A percentile compares a stretch with the other conserved stretches of the same genome.
Evolutionary conservation across 257 asterid species (phyloP).

Genomic region (Pogostemon cablin): DNA sequence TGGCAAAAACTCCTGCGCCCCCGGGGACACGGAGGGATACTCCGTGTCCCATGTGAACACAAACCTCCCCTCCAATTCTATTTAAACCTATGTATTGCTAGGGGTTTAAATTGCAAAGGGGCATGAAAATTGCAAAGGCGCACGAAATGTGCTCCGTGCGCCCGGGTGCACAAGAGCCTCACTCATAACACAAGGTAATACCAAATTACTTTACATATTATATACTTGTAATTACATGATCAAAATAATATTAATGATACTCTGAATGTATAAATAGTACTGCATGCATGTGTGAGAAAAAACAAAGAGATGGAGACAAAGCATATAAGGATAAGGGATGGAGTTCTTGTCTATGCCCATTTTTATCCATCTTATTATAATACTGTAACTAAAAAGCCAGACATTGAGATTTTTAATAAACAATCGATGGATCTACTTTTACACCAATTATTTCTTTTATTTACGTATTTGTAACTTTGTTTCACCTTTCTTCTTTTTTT

Average conservation of each 20-base stretch:
- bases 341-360: conserved; percentile 23
- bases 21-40: no score
- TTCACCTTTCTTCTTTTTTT: background rate
- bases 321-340: background rate
- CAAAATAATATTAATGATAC: background rate
- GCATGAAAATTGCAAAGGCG: no score
- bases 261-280: background rate
- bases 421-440: background rate
- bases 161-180: no score
- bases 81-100: no score
- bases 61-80: no score
- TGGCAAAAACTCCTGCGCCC: background rate
- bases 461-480: background rate
- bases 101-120: no score
- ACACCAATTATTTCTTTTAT: background rate
- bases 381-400: background rate
- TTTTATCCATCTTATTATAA: background rate
- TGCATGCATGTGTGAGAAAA: conserved; percentile 3
- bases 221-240: background rate
- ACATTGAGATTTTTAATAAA: background rate
- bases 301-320: conserved; percentile 29
- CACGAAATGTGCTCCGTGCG: no score
- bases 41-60: no score
- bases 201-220: background rate
- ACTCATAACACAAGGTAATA: conserved; percentile 19